Percentiles rank a stretch among this genome's conserved stretches.
Conservation (phyloP, 306 rosid genomes). For the Begonia fuchsioides region DNA sequence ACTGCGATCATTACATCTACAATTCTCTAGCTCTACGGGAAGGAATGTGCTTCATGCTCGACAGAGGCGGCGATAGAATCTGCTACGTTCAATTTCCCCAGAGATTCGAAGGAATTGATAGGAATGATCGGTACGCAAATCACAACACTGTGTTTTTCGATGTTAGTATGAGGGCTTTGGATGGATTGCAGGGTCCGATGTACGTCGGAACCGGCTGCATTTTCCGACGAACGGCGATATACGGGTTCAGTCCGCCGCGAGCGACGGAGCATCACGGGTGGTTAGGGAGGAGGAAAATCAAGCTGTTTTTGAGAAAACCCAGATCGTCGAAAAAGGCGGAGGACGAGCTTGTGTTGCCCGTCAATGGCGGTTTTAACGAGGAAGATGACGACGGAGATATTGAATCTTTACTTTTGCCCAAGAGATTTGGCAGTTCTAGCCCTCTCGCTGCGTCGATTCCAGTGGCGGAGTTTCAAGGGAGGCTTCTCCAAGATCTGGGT, state of each 20-base stretch:
- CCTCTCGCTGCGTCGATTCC: constrained; percentile 58
- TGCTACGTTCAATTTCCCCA: too few species aligned
- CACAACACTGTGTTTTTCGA: constrained; percentile 85
- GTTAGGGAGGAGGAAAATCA: constrained; percentile 47
- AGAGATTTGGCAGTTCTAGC: constrained; percentile 64
- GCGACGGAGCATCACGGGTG: constrained; percentile 78
- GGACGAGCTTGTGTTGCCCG: constrained; percentile 39
- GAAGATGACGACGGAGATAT: constrained; percentile 57
- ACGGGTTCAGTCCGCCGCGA: constrained; percentile 81
- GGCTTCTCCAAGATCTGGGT: constrained; percentile 37
- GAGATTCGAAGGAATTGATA: constrained; percentile 79
- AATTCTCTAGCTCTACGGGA: constrained; percentile 69
- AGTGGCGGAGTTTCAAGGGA: constrained; percentile 68
- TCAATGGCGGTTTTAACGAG: constrained; percentile 19
- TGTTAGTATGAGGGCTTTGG: constrained; percentile 80
- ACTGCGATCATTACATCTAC: constrained; percentile 75
- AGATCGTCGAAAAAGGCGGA: constrained; percentile 38
- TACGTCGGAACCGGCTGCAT: constrained; percentile 85
- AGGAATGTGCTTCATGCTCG: constrained; percentile 93
- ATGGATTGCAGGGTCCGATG: constrained; percentile 81
- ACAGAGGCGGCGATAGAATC: constrained; percentile 75
- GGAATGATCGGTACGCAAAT: constrained; percentile 65
- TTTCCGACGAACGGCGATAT: constrained; percentile 72
- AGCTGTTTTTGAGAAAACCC: constrained; percentile 42
- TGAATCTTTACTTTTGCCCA: constrained; percentile 65